Percentiles rank a stretch among this genome's conserved stretches.
Evolutionary conservation across 352 stramenopile genomes (phyloP).

Genomic region (Pythium apleroticum): DNA sequence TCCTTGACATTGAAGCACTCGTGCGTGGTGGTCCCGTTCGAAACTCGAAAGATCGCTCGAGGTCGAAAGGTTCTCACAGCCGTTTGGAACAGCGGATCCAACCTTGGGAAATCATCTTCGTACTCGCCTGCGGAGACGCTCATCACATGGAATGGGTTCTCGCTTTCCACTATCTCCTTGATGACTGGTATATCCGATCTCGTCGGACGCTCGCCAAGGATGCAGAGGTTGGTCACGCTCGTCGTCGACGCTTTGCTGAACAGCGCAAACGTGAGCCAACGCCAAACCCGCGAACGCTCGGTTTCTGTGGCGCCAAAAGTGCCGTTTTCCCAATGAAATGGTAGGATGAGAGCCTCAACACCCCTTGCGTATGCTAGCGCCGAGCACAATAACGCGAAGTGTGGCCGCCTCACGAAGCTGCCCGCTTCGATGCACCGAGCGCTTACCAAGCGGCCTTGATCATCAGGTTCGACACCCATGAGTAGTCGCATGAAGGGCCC

Average conservation of each 20-base stretch:
- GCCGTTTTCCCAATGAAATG: not conserved
- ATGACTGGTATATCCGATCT: not conserved
- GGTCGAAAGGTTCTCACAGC: not conserved
- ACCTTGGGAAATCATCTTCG: not conserved
- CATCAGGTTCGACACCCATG: not conserved
- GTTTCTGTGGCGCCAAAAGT: not conserved
- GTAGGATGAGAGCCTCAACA: not conserved
- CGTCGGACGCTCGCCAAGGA: not conserved
- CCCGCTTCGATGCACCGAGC: not conserved
- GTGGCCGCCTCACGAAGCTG: not conserved
- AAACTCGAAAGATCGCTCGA: not conserved
- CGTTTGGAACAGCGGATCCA: not conserved
- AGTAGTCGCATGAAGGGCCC: not conserved
- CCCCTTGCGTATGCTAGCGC: not conserved
- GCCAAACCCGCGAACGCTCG: not conserved
- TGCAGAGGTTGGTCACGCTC: constrained; percentile 1
- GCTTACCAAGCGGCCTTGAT: constrained; percentile 5
- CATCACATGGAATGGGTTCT: not conserved
- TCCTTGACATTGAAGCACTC: not conserved
- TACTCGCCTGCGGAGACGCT: not conserved
- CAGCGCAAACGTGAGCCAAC: constrained; percentile 7
- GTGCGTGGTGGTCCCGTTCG: not conserved
- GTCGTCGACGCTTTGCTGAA: constrained; percentile 1
- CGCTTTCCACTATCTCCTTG: constrained; percentile 1
- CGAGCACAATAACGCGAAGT: constrained; percentile 7